These are phyloP conservation scores for Rhizoclosmatium globosum DNA, from an alignment of 192 early-diverging fungal species.

Conservation along the genomic window DNA sequence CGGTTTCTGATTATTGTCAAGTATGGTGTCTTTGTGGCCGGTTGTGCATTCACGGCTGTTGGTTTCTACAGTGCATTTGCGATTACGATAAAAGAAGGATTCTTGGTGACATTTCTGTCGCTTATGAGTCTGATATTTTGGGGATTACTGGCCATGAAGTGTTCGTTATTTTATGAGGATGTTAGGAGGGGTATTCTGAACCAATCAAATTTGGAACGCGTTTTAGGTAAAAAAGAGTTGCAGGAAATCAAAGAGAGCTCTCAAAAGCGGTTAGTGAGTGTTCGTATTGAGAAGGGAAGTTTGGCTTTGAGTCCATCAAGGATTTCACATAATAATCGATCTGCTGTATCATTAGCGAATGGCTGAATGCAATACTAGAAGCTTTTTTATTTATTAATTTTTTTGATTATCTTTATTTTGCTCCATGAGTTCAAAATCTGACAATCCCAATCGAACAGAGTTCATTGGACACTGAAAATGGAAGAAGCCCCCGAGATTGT, in stretches of 20 bases:
- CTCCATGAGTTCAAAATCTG: too few relatives aligned
- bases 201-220: neutral
- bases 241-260: neutral
- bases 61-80: neutral
- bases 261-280: neutral
- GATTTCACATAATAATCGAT: too few relatives aligned
- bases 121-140: neutral
- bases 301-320: neutral
- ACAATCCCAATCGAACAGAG: too few relatives aligned
- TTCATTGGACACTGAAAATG: too few relatives aligned
- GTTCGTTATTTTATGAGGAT: neutral
- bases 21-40: neutral
- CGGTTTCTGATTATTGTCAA: neutral
- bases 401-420: too few relatives aligned
- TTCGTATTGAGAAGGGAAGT: neutral
- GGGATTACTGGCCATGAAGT: neutral
- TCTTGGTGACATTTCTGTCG: neutral
- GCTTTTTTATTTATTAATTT: too few relatives aligned
- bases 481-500: too few relatives aligned
- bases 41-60: neutral
- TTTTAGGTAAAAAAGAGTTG: neutral
- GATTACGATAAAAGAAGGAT: neutral
- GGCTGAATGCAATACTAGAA: too few relatives aligned
- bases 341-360: too few relatives aligned
- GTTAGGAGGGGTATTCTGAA: neutral